Conservation (phyloP, 164 flowering plant species). For the Magnolia changhungtana region DNA sequence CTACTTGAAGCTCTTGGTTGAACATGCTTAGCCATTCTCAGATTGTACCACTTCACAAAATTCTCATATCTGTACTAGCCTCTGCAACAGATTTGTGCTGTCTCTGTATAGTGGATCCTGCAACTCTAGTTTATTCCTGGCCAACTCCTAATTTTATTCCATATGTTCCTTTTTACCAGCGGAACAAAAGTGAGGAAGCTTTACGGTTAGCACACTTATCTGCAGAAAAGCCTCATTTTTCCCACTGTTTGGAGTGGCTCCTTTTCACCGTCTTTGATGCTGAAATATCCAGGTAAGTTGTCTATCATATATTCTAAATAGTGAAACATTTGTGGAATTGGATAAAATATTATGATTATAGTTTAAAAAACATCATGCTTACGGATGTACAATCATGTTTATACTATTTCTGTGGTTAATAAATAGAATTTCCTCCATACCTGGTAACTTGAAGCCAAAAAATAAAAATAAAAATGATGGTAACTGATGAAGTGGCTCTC, state of each 20-base stretch:
- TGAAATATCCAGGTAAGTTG: constrained; percentile 80
- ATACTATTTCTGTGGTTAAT: too few relatives aligned
- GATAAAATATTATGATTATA: neutral
- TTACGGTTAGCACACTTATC: constrained; percentile 77
- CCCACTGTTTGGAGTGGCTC: constrained; percentile 99
- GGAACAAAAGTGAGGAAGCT: constrained; percentile 93
- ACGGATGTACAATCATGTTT: neutral
- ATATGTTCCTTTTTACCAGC: constrained; percentile 39
- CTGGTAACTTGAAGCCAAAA: too few relatives aligned
- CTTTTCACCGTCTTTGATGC: constrained; percentile 98
- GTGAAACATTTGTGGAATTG: neutral
- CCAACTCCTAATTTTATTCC: constrained; percentile 5
- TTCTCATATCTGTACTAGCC: neutral
- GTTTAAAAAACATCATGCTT: neutral
- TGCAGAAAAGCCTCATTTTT: constrained; percentile 95
- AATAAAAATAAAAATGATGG: too few relatives aligned
- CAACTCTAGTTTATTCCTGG: neutral
- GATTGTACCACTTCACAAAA: neutral
- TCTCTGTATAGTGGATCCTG: neutral
- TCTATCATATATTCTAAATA: neutral
- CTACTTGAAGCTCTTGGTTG: constrained; percentile 1
- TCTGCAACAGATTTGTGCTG: neutral
- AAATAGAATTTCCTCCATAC: too few relatives aligned
- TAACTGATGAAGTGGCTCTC: neutral
- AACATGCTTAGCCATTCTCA: neutral